Base-by-base conservation (phyloP, 129 eudicot species). In the Silybum marianum region DNA sequence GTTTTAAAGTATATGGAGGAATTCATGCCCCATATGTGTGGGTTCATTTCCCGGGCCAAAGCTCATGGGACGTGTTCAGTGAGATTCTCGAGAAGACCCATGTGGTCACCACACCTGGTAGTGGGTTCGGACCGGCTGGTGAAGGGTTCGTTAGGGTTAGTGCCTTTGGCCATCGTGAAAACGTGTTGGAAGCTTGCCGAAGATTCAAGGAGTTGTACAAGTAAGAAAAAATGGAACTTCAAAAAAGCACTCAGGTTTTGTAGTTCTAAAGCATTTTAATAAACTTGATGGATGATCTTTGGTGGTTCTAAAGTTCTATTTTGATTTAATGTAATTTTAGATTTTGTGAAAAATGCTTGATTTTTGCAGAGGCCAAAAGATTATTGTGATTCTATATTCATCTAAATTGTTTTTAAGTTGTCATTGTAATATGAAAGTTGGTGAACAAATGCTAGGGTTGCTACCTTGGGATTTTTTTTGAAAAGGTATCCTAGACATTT, bases 41-140 rank as follows among this genome's bases (percentile, higher is more conserved):
- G 98, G 93, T 96, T 22, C 93, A 93, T 86, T 96, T 96, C 71
- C 99, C 99, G 3, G 98, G 99, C 8, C 89, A 60, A 83, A 93
- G 95, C 82, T 96, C 99, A 4, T 96, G 99, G 99, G 99, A 96
- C 11, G 98, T 96, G 28, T 96, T 96, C 75, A 77, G 88, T 40
- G 98, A 96, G 87, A 96, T 96, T 65, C 95, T 96, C 1, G 98
- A 91, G 91, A 96, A 96, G 90, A 96, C 98, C 13, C 98, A 96
- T 69, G 99, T 95, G 28, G 98, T 95, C 40, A 93, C 98, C 40
- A 91, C 97, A 8, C 98, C 99, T 60, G 99, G 99, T 36, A 95
- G 98, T 69, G 99, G 99, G 44, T 95, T 95, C 38, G 98, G 99
- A 81, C 99, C 99, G 5, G 97, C 92, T 7, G 99, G 99, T 78